Evolutionary conservation across 441 rosid genomes (phyloP), one percentile per base, ranked within the genome.

Genomic region (California macrophylla): DNA sequence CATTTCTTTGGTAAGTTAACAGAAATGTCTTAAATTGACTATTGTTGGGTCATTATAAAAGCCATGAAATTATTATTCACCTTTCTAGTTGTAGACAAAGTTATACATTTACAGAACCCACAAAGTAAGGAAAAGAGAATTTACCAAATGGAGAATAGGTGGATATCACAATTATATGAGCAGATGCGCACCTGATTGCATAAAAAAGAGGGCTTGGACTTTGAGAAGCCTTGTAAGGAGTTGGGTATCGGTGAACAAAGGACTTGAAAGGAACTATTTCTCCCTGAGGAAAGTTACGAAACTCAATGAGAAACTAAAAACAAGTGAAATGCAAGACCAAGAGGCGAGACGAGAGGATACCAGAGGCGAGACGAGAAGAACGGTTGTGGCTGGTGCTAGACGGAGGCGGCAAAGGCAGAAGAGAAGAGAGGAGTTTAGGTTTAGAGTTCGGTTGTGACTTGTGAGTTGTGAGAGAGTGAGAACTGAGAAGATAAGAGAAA

Each of bases 141-240:
- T 79, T 86, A 88, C 91, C 93, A 75, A 81, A 88, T 45, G 93
- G 82, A 74, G 93, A 88, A 82, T 88, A 88, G 85, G 91, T 86
- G 47, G 91, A 88, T 76, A 88, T 82, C 77, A 82, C 89, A 60
- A 88, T 85, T 72, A 86, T 80, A 74, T 88, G 91, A 36, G 91
- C 89, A 0, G 93, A 88, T 25, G 88, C 91, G 32, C 89, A 88
- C 74, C 84, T 85, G 76, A 88, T 60, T 36, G 93, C 84, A 78
- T 88, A 86, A 87, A 85, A 88, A 42, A 88, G 85, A 70, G 91
- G 88, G 74, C 40, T 82, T 75, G 77, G 85, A 73, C 91, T 88
- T 71, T 82, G 71, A 16, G 89, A 84, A 56, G 89, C 88, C 79
- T 80, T 70, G 77, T 88, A 73, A 72, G 93, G 89, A 21, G 93